A percentile compares a stretch with the other conserved stretches of the same genome.
Evolutionary conservation across 345 rosid genomes (phyloP).

Genomic region (Alliaria petiolata): DNA sequence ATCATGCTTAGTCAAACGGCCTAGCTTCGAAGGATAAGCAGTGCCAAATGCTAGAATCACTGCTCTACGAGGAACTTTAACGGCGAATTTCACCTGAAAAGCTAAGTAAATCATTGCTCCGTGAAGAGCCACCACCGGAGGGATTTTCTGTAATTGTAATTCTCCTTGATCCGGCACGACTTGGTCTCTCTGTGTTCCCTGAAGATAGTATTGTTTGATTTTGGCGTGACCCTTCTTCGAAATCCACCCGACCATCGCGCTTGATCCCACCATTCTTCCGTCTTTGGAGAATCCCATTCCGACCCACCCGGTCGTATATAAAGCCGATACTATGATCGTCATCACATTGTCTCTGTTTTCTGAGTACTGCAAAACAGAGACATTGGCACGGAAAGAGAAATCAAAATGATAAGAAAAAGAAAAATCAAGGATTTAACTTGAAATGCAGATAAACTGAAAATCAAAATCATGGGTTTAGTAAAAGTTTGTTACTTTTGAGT

Average conservation of each 20-base stretch:
- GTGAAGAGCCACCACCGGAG: constrained; percentile 65
- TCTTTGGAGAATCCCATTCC: constrained; percentile 84
- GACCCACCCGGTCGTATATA: constrained; percentile 92
- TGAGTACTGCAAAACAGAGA: constrained; percentile 47
- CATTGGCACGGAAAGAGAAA: background rate
- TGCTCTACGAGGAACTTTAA: constrained; percentile 50
- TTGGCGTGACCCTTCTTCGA: constrained; percentile 66
- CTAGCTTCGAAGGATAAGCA: constrained; percentile 43
- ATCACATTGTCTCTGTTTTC: constrained; percentile 58
- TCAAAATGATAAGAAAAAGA: too few species aligned
- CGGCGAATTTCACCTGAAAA: constrained; percentile 63
- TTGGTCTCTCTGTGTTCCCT: constrained; percentile 53
- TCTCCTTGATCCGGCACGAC: constrained; percentile 76
- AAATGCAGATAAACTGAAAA: background rate
- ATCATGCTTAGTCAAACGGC: constrained; percentile 54
- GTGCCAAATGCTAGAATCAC: constrained; percentile 69
- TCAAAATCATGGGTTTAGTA: background rate
- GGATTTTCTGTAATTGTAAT: constrained; percentile 56
- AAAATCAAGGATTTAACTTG: too few species aligned
- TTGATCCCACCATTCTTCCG: constrained; percentile 90
- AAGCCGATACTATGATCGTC: constrained; percentile 68
- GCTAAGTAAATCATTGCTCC: constrained; percentile 79
- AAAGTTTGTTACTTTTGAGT: background rate
- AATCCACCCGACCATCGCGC: constrained; percentile 90
- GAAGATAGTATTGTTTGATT: constrained; percentile 73